Base-by-base conservation (phyloP, 73 alveolate species). In the Paramecium octaurelia region DNA sequence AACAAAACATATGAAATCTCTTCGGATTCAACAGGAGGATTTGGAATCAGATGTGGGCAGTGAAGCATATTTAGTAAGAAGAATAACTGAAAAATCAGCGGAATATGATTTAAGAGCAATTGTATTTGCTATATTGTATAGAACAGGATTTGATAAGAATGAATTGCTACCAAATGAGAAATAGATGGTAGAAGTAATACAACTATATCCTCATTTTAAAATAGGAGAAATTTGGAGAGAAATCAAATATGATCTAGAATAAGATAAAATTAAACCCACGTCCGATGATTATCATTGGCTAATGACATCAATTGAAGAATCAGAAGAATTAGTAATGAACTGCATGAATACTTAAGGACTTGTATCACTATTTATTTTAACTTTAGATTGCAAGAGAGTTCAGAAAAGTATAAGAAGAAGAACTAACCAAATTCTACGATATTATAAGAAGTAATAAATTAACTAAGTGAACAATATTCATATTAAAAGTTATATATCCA, bases 181-280 rank as follows among this genome's bases (percentile, higher is more conserved):
- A 92, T 98, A 97, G 91, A 96, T 97, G 83, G 93, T 98, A 93
- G 99, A 97, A 94, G 95, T 97, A 8, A 98, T 98, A 68, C 94
- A 97, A 89, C 95, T 98, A 94, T 98, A 97, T 88, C 99, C 99
- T 14, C 96, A 96, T 86, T 94, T 97, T 69, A 97, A 97, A 92
- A 98, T 95, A 88, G 99, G 99, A 64, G 99, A 98, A 87, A 96
- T 97, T 85, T 98, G 99, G 99, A 94, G 95, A 68, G 99, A 98
- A 90, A 98, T 97, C 40, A 97, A 96, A 69, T 96, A 96, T 69
- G 99, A 97, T 64, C 94, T 97, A 24, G 97, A 95, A 50, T 97
- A 97, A 88, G 92, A 92, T 23, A 95, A 96, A 85, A 93, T 97
- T 60, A 95, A 95, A 86, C 99, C 99, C 0, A 97, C 99, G 35